phyloP scores from a whole-genome alignment of 75 land plant species.

The Pinus tabuliformis region DNA sequence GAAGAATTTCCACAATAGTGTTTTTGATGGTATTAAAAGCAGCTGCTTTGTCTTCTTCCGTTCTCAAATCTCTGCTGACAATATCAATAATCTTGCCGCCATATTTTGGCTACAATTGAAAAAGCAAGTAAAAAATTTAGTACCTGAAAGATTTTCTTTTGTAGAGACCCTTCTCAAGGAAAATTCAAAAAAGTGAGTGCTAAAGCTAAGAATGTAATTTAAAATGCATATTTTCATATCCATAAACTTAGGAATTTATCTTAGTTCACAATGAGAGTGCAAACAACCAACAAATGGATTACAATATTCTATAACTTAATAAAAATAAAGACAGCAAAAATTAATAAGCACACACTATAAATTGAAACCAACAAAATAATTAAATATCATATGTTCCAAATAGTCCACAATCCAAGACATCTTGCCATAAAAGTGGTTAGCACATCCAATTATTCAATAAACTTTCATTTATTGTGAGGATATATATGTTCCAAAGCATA shows the following conservation, averaged over 20 bases:
- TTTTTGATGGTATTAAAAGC: slow-evolving; percentile 68
- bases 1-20: slow-evolving; percentile 64
- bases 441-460: not conserved
- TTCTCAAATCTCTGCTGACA: slow-evolving; percentile 61
- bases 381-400: not conserved
- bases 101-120: slow-evolving; percentile 78
- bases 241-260: no score
- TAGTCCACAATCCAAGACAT: not conserved
- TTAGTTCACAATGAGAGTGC: no score
- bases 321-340: not conserved
- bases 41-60: slow-evolving; percentile 58
- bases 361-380: slow-evolving; percentile 1
- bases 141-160: no score
- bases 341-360: not conserved
- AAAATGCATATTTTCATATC: no score
- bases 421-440: not conserved
- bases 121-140: not conserved
- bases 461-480: not conserved
- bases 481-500: not conserved
- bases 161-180: no score
- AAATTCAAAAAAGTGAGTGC: no score
- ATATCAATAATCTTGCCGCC: slow-evolving; percentile 95
- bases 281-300: not conserved
- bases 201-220: no score
- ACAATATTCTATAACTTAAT: not conserved